These are phyloP conservation scores for Malassezia caprae DNA, from an alignment of 1,284 basidiomycete genomes.

Conservation along the genomic window DNA sequence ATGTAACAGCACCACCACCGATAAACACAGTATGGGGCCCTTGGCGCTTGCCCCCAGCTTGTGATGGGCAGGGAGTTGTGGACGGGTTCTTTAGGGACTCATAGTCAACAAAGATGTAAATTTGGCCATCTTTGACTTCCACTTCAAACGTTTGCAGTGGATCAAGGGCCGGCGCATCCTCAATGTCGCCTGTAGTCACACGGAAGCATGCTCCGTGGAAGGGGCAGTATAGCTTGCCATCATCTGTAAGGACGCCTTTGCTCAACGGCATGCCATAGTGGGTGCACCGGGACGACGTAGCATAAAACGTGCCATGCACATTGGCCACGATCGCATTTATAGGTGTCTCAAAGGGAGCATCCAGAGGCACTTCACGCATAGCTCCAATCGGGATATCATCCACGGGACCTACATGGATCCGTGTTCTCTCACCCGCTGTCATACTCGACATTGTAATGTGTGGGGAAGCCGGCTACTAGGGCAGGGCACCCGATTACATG, in stretches of 20 bases:
- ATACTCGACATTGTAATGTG: background rate
- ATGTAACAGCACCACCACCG: conserved; percentile 70
- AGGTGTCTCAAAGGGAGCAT: conserved; percentile 58
- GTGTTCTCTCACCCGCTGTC: background rate
- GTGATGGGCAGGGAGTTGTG: conserved; percentile 32
- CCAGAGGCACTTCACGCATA: conserved; percentile 67
- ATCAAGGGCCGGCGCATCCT: conserved; percentile 80
- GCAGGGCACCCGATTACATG: background rate
- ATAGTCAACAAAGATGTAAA: conserved; percentile 67
- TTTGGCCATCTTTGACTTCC: conserved; percentile 58
- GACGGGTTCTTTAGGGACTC: conserved; percentile 54
- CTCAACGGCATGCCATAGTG: conserved; percentile 73
- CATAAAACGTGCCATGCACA: conserved; percentile 58
- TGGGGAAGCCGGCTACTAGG: background rate
- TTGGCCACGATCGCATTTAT: conserved; percentile 58
- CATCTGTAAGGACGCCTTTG: conserved; percentile 69
- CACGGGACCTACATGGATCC: conserved; percentile 11
- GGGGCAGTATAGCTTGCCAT: conserved; percentile 68
- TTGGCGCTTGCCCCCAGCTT: background rate
- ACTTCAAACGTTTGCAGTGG: conserved; percentile 71
- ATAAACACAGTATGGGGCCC: conserved; percentile 65
- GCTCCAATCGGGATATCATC: conserved; percentile 25
- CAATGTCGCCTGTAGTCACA: conserved; percentile 55
- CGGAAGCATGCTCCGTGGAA: conserved; percentile 94
- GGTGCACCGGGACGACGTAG: conserved; percentile 76